Evolutionary conservation across 768 basidiomycete genomes (phyloP).

Genomic region (Scleroderma bovista): DNA sequence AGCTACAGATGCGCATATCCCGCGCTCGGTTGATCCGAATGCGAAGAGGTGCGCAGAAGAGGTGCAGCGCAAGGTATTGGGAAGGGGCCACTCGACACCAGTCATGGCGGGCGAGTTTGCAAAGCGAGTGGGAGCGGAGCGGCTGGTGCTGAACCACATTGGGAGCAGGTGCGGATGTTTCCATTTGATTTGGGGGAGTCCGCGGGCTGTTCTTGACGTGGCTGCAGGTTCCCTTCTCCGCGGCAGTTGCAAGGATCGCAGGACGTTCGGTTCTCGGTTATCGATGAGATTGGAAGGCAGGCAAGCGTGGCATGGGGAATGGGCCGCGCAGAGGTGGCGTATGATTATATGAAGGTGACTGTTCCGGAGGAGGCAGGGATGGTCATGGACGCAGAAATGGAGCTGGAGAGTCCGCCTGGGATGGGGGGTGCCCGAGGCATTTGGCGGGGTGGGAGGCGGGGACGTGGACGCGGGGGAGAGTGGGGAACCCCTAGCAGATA

Average conservation of each 20-base stretch:
- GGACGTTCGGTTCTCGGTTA: conserved; percentile 37
- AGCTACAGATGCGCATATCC: conserved; percentile 72
- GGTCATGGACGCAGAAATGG: background rate
- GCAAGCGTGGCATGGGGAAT: conserved; percentile 56
- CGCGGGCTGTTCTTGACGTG: background rate
- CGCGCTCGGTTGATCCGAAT: conserved; percentile 45
- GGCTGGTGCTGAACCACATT: conserved; percentile 74
- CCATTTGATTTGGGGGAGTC: conserved; percentile 1
- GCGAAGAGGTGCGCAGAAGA: conserved; percentile 38
- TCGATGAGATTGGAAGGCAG: conserved; percentile 57
- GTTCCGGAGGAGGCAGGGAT: conserved; percentile 24
- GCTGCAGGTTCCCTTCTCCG: conserved; percentile 49
- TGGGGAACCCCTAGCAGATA: no score
- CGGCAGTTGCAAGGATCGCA: conserved; percentile 26
- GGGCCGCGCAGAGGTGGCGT: conserved; percentile 46
- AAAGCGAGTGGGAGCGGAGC: conserved; percentile 48
- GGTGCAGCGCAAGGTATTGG: conserved; percentile 46
- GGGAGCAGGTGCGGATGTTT: conserved; percentile 48
- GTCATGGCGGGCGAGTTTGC: conserved; percentile 77
- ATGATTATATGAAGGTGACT: conserved; percentile 48
- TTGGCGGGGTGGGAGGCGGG: no score
- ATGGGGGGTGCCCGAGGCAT: no score
- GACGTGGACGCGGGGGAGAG: no score
- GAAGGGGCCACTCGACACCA: conserved; percentile 74
- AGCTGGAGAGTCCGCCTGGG: no score